These are phyloP conservation scores for Diplotaxis tenuifolia DNA, from an alignment of 345 rosid species.

Conservation along the genomic window DNA sequence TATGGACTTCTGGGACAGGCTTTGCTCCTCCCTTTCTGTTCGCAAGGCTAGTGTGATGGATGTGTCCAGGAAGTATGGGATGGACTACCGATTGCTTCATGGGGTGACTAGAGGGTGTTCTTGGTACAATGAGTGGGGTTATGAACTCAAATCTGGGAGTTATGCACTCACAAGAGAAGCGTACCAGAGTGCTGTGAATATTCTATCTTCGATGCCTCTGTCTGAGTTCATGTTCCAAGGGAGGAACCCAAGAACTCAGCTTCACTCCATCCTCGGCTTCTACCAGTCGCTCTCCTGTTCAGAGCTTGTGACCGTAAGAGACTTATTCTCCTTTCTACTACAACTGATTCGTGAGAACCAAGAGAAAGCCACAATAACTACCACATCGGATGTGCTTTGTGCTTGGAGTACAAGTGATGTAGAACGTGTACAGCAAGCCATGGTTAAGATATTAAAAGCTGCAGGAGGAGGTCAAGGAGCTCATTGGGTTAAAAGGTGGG, in stretches of 20 bases:
- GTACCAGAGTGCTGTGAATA: slow-evolving; percentile 44
- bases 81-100: slow-evolving; percentile 59
- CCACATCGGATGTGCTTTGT: slow-evolving; percentile 34
- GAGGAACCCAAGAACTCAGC: slow-evolving; percentile 40
- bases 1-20: slow-evolving; percentile 78
- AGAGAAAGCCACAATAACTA: not conserved
- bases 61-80: slow-evolving; percentile 63
- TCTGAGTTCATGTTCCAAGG: slow-evolving; percentile 45
- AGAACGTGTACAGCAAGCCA: slow-evolving; percentile 47
- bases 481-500: slow-evolving; percentile 51
- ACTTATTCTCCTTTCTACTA: slow-evolving; percentile 55
- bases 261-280: slow-evolving; percentile 49
- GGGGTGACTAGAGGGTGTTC: slow-evolving; percentile 54
- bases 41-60: slow-evolving; percentile 73
- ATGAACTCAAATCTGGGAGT: slow-evolving; percentile 61
- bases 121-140: slow-evolving; percentile 76
- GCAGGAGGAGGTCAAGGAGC: slow-evolving; percentile 28
- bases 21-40: slow-evolving; percentile 52
- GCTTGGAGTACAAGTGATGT: slow-evolving; percentile 57
- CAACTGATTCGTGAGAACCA: slow-evolving; percentile 40
- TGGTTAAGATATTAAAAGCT: slow-evolving; percentile 51
- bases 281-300: slow-evolving; percentile 51
- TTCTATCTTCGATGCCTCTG: slow-evolving; percentile 49
- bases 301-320: slow-evolving; percentile 53
- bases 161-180: slow-evolving; percentile 56